These are phyloP conservation scores for Setaria viridis DNA, from an alignment of 202 grass and related monocot species.

Conservation along the genomic window DNA sequence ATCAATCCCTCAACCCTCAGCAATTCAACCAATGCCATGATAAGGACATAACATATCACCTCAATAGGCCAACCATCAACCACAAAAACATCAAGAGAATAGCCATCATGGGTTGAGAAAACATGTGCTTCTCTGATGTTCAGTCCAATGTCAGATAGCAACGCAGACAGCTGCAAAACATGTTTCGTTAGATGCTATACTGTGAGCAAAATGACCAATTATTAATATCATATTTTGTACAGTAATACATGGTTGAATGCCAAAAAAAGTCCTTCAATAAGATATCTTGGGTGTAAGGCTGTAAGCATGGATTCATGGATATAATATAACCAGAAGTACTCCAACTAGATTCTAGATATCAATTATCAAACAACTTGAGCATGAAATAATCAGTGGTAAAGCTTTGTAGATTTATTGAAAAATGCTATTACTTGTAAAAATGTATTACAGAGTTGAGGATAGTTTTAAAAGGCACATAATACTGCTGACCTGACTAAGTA, in stretches of 20 bases:
- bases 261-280: constrained; percentile 13
- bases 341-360: constrained; percentile 30
- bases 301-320: neutral
- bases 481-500: constrained; percentile 86
- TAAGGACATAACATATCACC: constrained; percentile 54
- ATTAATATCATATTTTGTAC: neutral
- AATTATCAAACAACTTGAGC: constrained; percentile 2
- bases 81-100: constrained; percentile 97
- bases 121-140: constrained; percentile 99
- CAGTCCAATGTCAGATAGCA: constrained; percentile 87
- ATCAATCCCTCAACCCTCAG: constrained; percentile 27
- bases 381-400: constrained; percentile 11
- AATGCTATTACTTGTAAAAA: constrained; percentile 11
- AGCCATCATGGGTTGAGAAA: constrained; percentile 91
- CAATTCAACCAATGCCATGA: constrained; percentile 42
- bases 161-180: constrained; percentile 79
- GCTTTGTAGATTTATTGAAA: constrained; percentile 17
- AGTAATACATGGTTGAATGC: constrained; percentile 25
- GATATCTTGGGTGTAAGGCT: constrained; percentile 16
- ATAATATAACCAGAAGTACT: constrained; percentile 14
- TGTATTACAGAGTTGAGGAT: constrained; percentile 8
- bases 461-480: constrained; percentile 36
- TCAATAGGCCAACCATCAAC: constrained; percentile 93
- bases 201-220: constrained; percentile 31
- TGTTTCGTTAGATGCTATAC: constrained; percentile 51